phyloP scores from a whole-genome alignment of 768 basidiomycete species.

The Macrocybe gigantea region DNA sequence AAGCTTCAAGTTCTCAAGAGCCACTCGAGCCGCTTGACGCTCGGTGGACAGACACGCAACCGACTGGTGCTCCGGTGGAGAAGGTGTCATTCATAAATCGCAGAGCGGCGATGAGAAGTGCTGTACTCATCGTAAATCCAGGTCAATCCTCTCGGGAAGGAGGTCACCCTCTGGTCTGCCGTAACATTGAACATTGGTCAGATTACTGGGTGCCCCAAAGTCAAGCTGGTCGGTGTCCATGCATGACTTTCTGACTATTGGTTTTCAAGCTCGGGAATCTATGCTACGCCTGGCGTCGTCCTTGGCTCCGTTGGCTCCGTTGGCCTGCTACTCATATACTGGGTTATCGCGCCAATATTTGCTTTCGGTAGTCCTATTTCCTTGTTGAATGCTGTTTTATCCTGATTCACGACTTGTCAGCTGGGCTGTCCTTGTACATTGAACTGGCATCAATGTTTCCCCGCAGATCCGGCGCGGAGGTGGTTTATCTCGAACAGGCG shows the following conservation, averaged over 20 bases:
- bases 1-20: background rate
- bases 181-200: slow-evolving; percentile 30
- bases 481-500: slow-evolving; percentile 41
- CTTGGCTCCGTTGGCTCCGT: slow-evolving; percentile 31
- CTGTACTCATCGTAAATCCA: slow-evolving; percentile 1
- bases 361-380: slow-evolving; percentile 19
- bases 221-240: background rate
- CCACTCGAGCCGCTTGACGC: too few species aligned
- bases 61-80: slow-evolving; percentile 19
- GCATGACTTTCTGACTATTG: background rate
- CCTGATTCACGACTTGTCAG: slow-evolving; percentile 9
- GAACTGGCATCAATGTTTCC: slow-evolving; percentile 46
- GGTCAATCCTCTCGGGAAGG: slow-evolving; percentile 22
- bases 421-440: slow-evolving; percentile 30
- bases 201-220: slow-evolving; percentile 22
- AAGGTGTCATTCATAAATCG: slow-evolving; percentile 8
- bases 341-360: slow-evolving; percentile 26
- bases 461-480: slow-evolving; percentile 41
- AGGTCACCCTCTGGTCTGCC: slow-evolving; percentile 28
- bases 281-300: slow-evolving; percentile 27
- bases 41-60: too few species aligned
- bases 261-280: slow-evolving; percentile 25
- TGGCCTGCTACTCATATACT: slow-evolving; percentile 24
- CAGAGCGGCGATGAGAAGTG: too few species aligned
- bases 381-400: background rate